Evolutionary conservation across 768 basidiomycete genomes (phyloP).

Genomic region (Termitomyces sp.): DNA sequence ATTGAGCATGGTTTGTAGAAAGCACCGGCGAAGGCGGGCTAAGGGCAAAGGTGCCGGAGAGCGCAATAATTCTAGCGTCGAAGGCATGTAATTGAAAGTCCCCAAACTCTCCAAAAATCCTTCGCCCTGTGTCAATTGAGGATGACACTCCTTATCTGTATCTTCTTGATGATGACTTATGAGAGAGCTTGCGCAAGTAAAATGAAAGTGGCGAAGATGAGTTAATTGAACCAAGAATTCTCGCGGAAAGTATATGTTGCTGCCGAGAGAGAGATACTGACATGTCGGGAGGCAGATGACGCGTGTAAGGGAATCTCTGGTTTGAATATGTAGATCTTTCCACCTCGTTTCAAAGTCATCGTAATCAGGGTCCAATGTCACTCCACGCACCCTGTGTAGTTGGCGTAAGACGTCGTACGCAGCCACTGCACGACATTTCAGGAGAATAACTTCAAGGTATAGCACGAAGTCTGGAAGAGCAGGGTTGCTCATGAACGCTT

Average conservation of each 20-base stretch:
- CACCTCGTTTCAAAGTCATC: neutral
- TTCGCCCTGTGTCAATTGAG: neutral
- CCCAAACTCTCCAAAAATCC: neutral
- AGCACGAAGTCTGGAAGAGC: neutral
- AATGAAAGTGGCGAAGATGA: neutral
- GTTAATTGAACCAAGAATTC: neutral
- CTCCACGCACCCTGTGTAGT: neutral
- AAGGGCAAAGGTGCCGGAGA: neutral
- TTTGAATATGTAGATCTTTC: neutral
- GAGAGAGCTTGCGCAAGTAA: neutral
- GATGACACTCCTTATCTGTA: neutral
- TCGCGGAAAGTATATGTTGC: neutral
- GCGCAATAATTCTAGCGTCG: neutral
- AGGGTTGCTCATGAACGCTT: neutral
- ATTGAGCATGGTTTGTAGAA: too few relatives aligned
- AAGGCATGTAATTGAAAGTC: too few relatives aligned
- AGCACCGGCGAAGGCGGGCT: neutral
- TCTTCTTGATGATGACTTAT: neutral
- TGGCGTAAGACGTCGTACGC: neutral
- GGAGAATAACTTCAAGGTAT: neutral
- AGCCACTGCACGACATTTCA: neutral
- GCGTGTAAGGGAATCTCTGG: neutral
- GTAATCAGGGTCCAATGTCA: neutral
- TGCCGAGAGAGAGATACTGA: neutral
- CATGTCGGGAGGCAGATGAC: neutral